A percentile compares a stretch with the other conserved stretches of the same genome.
These are phyloP conservation scores for Moesziomyces globuligerus DNA, from an alignment of 1,284 basidiomycete genomes.

Conservation along the genomic window DNA sequence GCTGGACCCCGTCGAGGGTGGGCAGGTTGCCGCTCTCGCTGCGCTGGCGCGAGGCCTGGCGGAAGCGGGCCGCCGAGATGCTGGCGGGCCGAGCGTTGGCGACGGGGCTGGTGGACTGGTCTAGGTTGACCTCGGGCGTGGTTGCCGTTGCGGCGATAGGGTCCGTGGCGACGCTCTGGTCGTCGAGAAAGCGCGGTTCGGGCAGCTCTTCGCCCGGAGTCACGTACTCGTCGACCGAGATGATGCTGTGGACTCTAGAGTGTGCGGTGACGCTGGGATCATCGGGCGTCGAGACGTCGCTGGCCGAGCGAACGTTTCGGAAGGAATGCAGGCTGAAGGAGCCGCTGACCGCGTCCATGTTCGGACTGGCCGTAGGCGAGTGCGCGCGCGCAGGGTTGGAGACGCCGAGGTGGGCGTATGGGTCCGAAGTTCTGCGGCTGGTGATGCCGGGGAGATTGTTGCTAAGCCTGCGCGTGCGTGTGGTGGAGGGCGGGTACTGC, in stretches of 20 bases:
- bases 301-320: slow-evolving; percentile 43
- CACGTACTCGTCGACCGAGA: slow-evolving; percentile 43
- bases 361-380: slow-evolving; percentile 24
- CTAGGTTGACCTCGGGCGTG: slow-evolving; percentile 4
- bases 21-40: slow-evolving; percentile 37
- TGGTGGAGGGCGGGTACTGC: slow-evolving; percentile 19
- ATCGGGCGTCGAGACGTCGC: slow-evolving; percentile 31
- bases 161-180: not conserved
- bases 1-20: slow-evolving; percentile 25
- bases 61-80: slow-evolving; percentile 48
- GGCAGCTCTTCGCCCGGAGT: slow-evolving; percentile 45
- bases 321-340: slow-evolving; percentile 49
- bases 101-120: slow-evolving; percentile 27
- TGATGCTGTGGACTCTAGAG: slow-evolving; percentile 39
- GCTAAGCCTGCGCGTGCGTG: slow-evolving; percentile 21
- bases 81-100: slow-evolving; percentile 29
- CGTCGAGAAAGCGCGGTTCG: slow-evolving; percentile 21
- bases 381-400: slow-evolving; percentile 27
- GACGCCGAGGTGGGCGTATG: slow-evolving; percentile 10
- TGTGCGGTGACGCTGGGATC: slow-evolving; percentile 13
- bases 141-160: not conserved
- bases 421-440: slow-evolving; percentile 19
- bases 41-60: slow-evolving; percentile 38
- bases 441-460: slow-evolving; percentile 1
- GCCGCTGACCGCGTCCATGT: slow-evolving; percentile 9